phyloP scores from a whole-genome alignment of 257 asterid genomes.

The Ophiorrhiza pumila region DNA sequence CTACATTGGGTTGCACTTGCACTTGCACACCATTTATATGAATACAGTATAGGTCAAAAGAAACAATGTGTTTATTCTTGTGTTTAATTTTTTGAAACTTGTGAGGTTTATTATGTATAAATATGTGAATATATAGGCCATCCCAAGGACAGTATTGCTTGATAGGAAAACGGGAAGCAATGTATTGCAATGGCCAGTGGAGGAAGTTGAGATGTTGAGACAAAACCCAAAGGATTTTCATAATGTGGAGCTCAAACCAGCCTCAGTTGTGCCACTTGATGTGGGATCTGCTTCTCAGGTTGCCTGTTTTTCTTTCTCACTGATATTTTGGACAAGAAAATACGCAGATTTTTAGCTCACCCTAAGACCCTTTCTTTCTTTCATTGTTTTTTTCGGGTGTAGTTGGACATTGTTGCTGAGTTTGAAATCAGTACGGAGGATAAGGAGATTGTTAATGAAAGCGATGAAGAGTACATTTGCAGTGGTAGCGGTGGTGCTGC shows the following conservation, averaged over 20 bases:
- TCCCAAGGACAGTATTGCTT: conserved; percentile 61
- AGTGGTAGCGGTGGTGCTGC: conserved; percentile 48
- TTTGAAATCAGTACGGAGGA: conserved; percentile 47
- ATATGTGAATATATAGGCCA: conserved; percentile 36
- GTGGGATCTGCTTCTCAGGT: conserved; percentile 61
- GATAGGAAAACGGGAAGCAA: conserved; percentile 64
- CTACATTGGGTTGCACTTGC: no score
- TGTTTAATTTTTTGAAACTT: no score
- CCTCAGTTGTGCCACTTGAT: conserved; percentile 47
- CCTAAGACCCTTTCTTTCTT: not conserved
- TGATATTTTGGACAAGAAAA: not conserved
- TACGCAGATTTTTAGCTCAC: not conserved
- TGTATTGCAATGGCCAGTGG: conserved; percentile 75
- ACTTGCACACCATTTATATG: no score
- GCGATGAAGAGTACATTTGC: conserved; percentile 40
- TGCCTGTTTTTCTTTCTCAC: not conserved
- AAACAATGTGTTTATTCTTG: no score
- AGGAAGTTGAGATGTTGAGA: conserved; percentile 64
- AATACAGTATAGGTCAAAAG: no score
- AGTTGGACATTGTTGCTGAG: conserved; percentile 73
- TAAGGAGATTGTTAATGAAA: conserved; percentile 30
- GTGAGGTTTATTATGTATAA: no score
- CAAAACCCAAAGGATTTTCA: conserved; percentile 32
- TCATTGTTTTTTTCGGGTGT: not conserved
- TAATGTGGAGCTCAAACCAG: conserved; percentile 36